A percentile compares a stretch with the other conserved stretches of the same genome.
These are phyloP conservation scores for Trapa incisa DNA, from an alignment of 345 rosid species.

Conservation along the genomic window DNA sequence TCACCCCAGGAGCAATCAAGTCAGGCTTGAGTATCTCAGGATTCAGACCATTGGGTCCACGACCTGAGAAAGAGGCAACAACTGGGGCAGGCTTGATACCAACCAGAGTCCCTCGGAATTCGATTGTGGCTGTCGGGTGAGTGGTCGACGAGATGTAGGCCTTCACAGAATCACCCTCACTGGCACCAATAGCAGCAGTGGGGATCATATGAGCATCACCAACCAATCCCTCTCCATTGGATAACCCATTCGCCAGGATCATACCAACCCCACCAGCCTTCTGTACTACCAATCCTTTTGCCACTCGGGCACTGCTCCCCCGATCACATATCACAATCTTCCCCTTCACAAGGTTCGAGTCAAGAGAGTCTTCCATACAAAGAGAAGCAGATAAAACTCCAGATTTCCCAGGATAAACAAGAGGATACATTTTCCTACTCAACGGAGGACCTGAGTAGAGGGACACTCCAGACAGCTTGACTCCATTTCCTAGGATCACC, in stretches of 20 bases:
- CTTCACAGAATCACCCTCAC: slow-evolving; percentile 55
- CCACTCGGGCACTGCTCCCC: slow-evolving; percentile 66
- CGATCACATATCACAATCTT: slow-evolving; percentile 74
- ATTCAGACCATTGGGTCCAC: slow-evolving; percentile 65
- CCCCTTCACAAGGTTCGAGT: slow-evolving; percentile 44
- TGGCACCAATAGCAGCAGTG: slow-evolving; percentile 57
- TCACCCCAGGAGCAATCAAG: slow-evolving; percentile 65
- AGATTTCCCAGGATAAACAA: slow-evolving; percentile 59
- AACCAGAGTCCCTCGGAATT: slow-evolving; percentile 54
- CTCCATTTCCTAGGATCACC: slow-evolving; percentile 45
- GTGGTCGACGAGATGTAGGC: slow-evolving; percentile 28
- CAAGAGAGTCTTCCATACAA: slow-evolving; percentile 68
- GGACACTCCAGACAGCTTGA: slow-evolving; percentile 50
- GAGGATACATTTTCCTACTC: slow-evolving; percentile 47
- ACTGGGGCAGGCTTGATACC: slow-evolving; percentile 77
- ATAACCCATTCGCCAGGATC: slow-evolving; percentile 65
- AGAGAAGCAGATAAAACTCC: slow-evolving; percentile 48
- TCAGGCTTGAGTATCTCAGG: slow-evolving; percentile 75
- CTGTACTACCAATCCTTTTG: slow-evolving; percentile 74
- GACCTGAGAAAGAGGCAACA: slow-evolving; percentile 69
- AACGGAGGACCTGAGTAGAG: slow-evolving; percentile 46
- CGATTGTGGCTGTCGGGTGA: slow-evolving; percentile 42
- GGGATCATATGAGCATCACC: slow-evolving; percentile 78
- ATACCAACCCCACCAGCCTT: slow-evolving; percentile 80
- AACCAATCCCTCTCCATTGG: slow-evolving; percentile 76